These are phyloP conservation scores for Pyrenochaeta sp. DNA, from an alignment of 2,329 filamentous ascomycete genomes.

Conservation along the genomic window DNA sequence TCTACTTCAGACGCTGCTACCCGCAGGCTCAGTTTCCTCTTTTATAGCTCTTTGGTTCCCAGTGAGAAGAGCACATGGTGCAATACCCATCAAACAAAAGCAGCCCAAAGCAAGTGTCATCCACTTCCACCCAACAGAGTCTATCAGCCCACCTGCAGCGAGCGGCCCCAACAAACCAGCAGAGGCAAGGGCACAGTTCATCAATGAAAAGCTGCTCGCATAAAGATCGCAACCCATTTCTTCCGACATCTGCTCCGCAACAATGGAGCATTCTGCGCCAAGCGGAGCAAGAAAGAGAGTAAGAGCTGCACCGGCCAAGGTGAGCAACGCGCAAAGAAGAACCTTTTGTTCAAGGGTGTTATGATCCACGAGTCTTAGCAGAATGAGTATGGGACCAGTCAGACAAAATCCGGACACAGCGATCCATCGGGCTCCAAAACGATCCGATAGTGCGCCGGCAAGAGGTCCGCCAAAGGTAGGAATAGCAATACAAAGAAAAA, in stretches of 20 bases:
- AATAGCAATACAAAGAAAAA: slow-evolving; percentile 63
- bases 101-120: slow-evolving; percentile 11
- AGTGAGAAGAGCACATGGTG: slow-evolving; percentile 7
- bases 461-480: slow-evolving; percentile 65
- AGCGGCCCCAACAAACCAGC: slow-evolving; percentile 13
- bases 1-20: neutral
- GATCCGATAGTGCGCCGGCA: slow-evolving; percentile 57
- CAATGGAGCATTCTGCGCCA: slow-evolving; percentile 16
- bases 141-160: slow-evolving; percentile 10
- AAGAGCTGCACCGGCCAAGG: slow-evolving; percentile 59
- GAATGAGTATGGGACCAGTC: slow-evolving; percentile 64
- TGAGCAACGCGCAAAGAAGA: slow-evolving; percentile 67
- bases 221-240: slow-evolving; percentile 9
- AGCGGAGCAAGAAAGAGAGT: slow-evolving; percentile 17
- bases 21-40: neutral
- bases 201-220: slow-evolving; percentile 16
- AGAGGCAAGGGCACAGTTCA: slow-evolving; percentile 16
- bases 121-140: slow-evolving; percentile 12
- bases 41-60: neutral
- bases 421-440: slow-evolving; percentile 68
- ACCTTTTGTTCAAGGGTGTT: slow-evolving; percentile 66
- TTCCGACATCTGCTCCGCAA: slow-evolving; percentile 13
- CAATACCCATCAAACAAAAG: slow-evolving; percentile 11
- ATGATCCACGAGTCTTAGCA: slow-evolving; percentile 68
- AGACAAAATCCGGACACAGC: slow-evolving; percentile 64